A percentile compares a stretch with the other conserved stretches of the same genome.
These are phyloP conservation scores for Ogataea hybrid DNA, from an alignment of 1,139 yeast species.

Conservation along the genomic window DNA sequence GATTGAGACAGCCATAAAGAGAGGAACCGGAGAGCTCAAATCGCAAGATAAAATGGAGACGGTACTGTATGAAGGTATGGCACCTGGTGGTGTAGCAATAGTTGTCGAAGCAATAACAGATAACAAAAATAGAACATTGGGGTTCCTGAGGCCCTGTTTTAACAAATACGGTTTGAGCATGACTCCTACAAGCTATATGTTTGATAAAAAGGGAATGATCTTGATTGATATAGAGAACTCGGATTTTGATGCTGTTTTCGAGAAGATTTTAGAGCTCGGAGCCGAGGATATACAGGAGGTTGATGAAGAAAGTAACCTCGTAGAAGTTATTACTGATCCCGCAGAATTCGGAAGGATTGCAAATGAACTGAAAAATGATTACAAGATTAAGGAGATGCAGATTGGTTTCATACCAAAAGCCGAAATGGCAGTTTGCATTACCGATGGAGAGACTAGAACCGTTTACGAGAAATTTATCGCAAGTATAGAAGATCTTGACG, in stretches of 20 bases:
- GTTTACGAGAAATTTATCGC: slow-evolving; percentile 57
- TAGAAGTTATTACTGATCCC: slow-evolving; percentile 56
- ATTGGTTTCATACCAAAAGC: slow-evolving; percentile 64
- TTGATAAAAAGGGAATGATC: slow-evolving; percentile 74
- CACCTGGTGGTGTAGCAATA: slow-evolving; percentile 88
- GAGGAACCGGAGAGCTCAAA: slow-evolving; percentile 68
- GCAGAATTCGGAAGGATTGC: slow-evolving; percentile 62
- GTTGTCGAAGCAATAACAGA: slow-evolving; percentile 86
- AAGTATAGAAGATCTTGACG: slow-evolving; percentile 71
- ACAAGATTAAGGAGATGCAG: slow-evolving; percentile 65
- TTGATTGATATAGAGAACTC: slow-evolving; percentile 40
- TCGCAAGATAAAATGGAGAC: slow-evolving; percentile 40
- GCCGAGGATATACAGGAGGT: slow-evolving; percentile 73
- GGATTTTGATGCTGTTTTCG: slow-evolving; percentile 46
- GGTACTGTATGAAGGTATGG: slow-evolving; percentile 82
- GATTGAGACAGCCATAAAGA: slow-evolving; percentile 79
- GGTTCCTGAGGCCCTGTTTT: slow-evolving; percentile 72
- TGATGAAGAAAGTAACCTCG: slow-evolving; percentile 28
- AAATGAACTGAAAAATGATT: slow-evolving; percentile 53
- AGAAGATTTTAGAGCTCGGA: slow-evolving; percentile 72
- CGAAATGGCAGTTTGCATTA: slow-evolving; percentile 57
- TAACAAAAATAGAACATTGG: slow-evolving; percentile 80
- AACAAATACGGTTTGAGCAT: slow-evolving; percentile 62
- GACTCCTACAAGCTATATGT: slow-evolving; percentile 76
- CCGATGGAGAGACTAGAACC: slow-evolving; percentile 49